Percentiles rank a stretch among this genome's conserved stretches.
These are phyloP conservation scores for Pseudocohnilembus persalinus DNA, from an alignment of 169 alveolate species.

Conservation along the genomic window DNA sequence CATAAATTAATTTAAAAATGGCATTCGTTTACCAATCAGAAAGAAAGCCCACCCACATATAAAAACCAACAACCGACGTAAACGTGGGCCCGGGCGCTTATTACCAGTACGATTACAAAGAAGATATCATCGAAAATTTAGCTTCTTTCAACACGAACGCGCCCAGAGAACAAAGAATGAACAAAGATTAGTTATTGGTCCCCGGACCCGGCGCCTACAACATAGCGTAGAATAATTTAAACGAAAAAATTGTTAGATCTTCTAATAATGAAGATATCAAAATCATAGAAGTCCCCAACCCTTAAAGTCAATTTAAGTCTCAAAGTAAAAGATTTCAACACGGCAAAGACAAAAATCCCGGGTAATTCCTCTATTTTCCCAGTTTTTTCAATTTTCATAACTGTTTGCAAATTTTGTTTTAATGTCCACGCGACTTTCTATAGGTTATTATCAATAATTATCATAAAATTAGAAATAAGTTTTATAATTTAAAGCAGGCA, in stretches of 20 bases:
- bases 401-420: too few species aligned
- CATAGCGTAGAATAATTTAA: slow-evolving; percentile 4
- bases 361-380: not conserved
- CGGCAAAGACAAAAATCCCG: slow-evolving; percentile 8
- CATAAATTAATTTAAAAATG: not conserved
- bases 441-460: too few species aligned
- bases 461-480: too few species aligned
- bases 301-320: slow-evolving; percentile 9
- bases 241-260: slow-evolving; percentile 19
- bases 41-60: slow-evolving; percentile 4
- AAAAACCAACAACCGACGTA: not conserved
- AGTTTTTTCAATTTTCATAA: too few species aligned
- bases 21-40: slow-evolving; percentile 23
- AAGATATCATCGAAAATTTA: not conserved
- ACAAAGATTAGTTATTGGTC: not conserved
- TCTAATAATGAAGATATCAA: slow-evolving; percentile 27
- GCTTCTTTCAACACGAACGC: slow-evolving; percentile 16
- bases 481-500: too few species aligned
- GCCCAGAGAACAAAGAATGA: not conserved
- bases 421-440: too few species aligned
- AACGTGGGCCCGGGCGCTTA: slow-evolving; percentile 20
- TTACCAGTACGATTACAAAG: not conserved
- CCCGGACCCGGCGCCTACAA: slow-evolving; percentile 21
- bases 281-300: slow-evolving; percentile 22
- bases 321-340: not conserved